Evolutionary conservation across 2,329 filamentous ascomycete genomes (phyloP), one percentile per base, ranked within the genome.

Genomic region (Colletotrichum australisinense): DNA sequence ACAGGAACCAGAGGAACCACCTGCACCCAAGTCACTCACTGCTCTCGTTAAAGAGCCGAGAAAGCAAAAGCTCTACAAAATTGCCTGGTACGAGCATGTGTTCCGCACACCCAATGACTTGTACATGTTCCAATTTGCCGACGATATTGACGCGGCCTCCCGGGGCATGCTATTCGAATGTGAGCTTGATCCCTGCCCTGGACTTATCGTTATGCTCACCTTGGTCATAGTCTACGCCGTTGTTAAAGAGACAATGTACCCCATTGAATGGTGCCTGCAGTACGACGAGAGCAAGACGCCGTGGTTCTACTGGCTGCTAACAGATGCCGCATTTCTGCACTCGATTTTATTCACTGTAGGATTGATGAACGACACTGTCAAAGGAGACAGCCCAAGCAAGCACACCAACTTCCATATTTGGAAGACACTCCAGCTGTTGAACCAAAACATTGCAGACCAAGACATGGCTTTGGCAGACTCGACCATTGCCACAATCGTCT

Each of bases 241-340:
- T 0, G 62, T 74, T 56, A 74, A 74, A 38, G 64, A 81, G 6
- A 74, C 74, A 4, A 74, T 81, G 59, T 81, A 80, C 19, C 80
- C 80, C 0, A 72, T 76, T 32, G 80, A 81, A 57, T 77, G 76
- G 76, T 81, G 80, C 59, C 74, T 79, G 63, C 69, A 75, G 0
- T 49, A 70, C 1, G 79, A 81, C 64, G 26, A 16, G 3, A 69
- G 72, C 38, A 78, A 76, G 5, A 74, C 42, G 0, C 42, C 63
- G 42, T 81, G 79, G 78, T 79, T 79, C 46, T 71, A 76, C n/a
- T 81, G 80, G 79, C 70, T 81, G 6, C 67, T 78, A 1, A 70
- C 75, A 42, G 78, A 81, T 26, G 60, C 74, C 0, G 66, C 76
- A 22, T 81, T 80, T 6, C 66, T 80, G 1, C 76, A 80, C 58